These are phyloP conservation scores for Aureobasidium sp. DNA, from an alignment of 2,329 filamentous ascomycete genomes.

Conservation along the genomic window DNA sequence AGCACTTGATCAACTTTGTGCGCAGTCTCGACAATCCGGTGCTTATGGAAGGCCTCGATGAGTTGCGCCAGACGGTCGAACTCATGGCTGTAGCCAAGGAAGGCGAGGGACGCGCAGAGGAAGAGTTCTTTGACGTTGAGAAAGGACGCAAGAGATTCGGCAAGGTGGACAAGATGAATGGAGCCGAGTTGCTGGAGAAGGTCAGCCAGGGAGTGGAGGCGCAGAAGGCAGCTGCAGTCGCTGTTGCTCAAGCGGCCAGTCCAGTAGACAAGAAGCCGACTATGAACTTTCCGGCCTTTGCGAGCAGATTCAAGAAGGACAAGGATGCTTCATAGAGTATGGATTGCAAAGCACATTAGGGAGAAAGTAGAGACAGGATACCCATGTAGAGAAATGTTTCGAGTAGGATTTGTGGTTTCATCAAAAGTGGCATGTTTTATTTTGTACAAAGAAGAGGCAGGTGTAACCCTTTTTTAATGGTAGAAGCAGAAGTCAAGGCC, in stretches of 20 bases:
- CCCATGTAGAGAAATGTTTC: not conserved
- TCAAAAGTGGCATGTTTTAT: slow-evolving; percentile 4
- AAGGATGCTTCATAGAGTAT: not conserved
- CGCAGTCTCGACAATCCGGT: slow-evolving; percentile 73
- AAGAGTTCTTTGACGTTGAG: slow-evolving; percentile 92
- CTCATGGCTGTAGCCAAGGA: slow-evolving; percentile 63
- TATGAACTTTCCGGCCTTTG: slow-evolving; percentile 18
- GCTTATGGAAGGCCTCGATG: slow-evolving; percentile 80
- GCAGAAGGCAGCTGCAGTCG: slow-evolving; percentile 11
- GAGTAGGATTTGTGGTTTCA: not conserved
- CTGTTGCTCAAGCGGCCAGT: slow-evolving; percentile 16
- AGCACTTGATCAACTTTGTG: slow-evolving; percentile 80
- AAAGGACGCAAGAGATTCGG: slow-evolving; percentile 90
- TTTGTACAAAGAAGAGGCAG: slow-evolving; percentile 6
- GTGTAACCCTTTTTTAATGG: not conserved
- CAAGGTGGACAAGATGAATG: slow-evolving; percentile 84
- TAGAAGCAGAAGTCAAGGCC: not conserved
- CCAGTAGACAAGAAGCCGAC: slow-evolving; percentile 15
- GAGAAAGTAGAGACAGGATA: not conserved
- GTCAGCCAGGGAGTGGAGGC: slow-evolving; percentile 24
- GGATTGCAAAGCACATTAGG: not conserved
- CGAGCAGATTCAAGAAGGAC: slow-evolving; percentile 18
- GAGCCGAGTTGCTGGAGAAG: slow-evolving; percentile 88
- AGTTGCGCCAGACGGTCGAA: slow-evolving; percentile 85
- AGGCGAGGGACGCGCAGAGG: slow-evolving; percentile 54